These are phyloP conservation scores for Dioscorea cayenensis DNA, from an alignment of 116 monocot species.

Conservation along the genomic window DNA sequence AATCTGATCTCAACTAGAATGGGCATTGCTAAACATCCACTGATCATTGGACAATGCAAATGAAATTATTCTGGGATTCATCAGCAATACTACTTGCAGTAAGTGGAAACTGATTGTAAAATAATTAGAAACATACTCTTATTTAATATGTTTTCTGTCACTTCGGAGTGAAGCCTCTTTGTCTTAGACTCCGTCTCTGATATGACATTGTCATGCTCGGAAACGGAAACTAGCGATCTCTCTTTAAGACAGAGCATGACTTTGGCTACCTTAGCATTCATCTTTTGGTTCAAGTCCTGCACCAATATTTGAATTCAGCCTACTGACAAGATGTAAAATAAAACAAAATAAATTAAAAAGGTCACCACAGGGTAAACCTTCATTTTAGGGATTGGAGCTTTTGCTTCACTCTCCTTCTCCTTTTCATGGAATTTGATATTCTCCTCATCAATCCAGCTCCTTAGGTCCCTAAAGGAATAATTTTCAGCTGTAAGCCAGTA, in stretches of 20 bases:
- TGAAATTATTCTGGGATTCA: neutral
- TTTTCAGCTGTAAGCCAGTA: neutral
- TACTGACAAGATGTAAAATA: neutral
- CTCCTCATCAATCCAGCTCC: constrained; percentile 54
- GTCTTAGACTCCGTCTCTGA: constrained; percentile 33
- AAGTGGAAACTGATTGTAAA: neutral
- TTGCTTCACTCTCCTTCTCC: constrained; percentile 38
- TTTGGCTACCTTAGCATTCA: constrained; percentile 49
- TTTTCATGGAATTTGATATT: constrained; percentile 34
- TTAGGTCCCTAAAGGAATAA: constrained; percentile 35
- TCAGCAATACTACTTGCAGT: neutral
- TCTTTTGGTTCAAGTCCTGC: constrained; percentile 38
- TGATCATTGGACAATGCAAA: neutral
- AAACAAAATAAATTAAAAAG: neutral
- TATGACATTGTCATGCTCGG: constrained; percentile 39
- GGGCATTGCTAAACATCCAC: neutral
- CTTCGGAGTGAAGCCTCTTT: constrained; percentile 48
- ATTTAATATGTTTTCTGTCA: constrained; percentile 25
- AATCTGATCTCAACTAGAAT: too few relatives aligned
- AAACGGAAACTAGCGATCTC: constrained; percentile 14
- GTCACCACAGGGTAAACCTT: neutral
- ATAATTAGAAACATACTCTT: constrained; percentile 32
- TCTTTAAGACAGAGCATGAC: constrained; percentile 38
- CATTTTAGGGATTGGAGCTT: constrained; percentile 34
- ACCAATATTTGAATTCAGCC: neutral